Conservation (phyloP, 345 rosid species). For the Citrus hindsii region DNA sequence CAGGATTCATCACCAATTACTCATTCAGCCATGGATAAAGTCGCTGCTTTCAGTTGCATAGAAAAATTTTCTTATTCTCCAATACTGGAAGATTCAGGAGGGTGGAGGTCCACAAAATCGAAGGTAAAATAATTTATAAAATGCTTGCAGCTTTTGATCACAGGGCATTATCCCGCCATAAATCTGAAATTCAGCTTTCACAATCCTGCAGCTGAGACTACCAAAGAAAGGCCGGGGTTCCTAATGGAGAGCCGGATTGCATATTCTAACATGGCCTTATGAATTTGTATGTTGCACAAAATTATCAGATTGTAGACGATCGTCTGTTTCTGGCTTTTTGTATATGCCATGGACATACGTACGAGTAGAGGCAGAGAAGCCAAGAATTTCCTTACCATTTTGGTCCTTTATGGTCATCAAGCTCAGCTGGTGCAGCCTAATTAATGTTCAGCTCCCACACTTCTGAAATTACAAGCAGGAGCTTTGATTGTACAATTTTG, state of each 20-base stretch:
- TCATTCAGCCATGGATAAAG: slow-evolving; percentile 27
- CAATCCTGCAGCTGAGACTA: slow-evolving; percentile 50
- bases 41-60: slow-evolving; percentile 38
- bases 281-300: not conserved
- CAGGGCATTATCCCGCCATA: not conserved
- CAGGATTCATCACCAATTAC: slow-evolving; percentile 29
- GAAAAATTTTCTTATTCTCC: slow-evolving; percentile 61
- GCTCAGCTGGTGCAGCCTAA: not conserved
- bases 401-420: not conserved
- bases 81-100: slow-evolving; percentile 37
- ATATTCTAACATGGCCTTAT: not conserved
- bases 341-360: not conserved
- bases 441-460: not conserved
- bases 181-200: not conserved
- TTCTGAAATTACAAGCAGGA: not conserved
- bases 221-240: slow-evolving; percentile 37
- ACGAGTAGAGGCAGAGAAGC: no score
- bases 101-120: slow-evolving; percentile 85
- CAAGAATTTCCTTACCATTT: not conserved
- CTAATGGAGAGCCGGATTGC: slow-evolving; percentile 1
- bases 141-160: not conserved
- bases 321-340: not conserved
- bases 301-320: not conserved
- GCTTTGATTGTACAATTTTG: not conserved
- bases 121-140: slow-evolving; percentile 40